phyloP scores from a whole-genome alignment of 345 rosid genomes.

The Eucalyptus lansdowneana region DNA sequence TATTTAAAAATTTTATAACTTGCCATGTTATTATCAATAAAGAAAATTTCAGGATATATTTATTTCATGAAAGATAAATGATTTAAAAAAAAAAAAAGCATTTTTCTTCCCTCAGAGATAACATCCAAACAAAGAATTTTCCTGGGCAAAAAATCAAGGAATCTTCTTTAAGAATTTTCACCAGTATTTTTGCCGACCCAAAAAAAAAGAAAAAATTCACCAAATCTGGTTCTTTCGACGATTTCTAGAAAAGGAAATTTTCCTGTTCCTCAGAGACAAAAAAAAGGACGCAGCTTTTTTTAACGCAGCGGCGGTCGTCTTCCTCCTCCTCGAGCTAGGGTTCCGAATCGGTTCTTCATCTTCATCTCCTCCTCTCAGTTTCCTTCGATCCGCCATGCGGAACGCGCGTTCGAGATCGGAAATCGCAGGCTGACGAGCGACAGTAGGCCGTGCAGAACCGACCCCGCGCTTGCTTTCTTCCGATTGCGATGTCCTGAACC shows the following conservation, averaged over 20 bases:
- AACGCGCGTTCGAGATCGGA: neutral
- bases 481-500: neutral
- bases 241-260: neutral
- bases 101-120: neutral
- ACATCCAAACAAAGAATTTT: neutral
- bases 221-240: neutral
- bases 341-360: neutral
- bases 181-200: neutral
- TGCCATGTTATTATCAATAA: neutral
- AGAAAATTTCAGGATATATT: accelerated
- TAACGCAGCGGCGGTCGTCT: neutral
- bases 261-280: neutral
- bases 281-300: neutral
- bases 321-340: neutral
- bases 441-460: neutral
- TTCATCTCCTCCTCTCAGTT: neutral
- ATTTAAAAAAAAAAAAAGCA: neutral
- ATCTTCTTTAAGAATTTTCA: neutral
- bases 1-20: accelerated
- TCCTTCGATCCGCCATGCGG: neutral
- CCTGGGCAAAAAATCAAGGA: neutral
- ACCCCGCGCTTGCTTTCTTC: neutral
- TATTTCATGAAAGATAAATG: neutral
- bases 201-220: neutral
- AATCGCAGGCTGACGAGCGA: neutral